These are phyloP conservation scores for Calonectria naviculata DNA, from an alignment of 2,329 filamentous ascomycete genomes.

Conservation along the genomic window DNA sequence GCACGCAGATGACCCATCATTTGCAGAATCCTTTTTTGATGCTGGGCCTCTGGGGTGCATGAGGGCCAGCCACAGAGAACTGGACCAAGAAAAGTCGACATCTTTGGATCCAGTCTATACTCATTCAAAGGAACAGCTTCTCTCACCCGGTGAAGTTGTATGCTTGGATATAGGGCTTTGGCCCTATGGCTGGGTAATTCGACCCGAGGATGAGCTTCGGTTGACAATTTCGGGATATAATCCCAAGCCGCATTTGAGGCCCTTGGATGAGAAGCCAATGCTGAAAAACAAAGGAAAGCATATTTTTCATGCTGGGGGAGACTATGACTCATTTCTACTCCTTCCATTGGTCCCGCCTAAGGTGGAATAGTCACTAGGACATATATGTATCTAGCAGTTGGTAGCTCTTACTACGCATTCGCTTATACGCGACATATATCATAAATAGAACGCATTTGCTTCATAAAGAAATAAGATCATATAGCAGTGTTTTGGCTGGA, in stretches of 20 bases:
- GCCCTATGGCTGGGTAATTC: neutral
- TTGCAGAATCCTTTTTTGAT: neutral
- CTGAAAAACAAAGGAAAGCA: neutral
- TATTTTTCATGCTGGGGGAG: neutral
- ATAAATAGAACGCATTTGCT: too few relatives aligned
- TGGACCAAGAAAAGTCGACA: neutral
- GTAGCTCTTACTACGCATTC: too few relatives aligned
- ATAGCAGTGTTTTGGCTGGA: too few relatives aligned
- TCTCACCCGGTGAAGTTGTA: neutral
- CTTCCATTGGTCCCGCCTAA: neutral
- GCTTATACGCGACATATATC: too few relatives aligned
- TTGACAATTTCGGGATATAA: neutral
- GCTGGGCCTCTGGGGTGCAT: neutral
- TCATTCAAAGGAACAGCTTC: neutral
- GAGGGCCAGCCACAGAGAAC: neutral
- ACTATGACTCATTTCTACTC: neutral
- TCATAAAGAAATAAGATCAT: too few relatives aligned
- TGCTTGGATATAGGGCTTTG: neutral
- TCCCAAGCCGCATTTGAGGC: neutral
- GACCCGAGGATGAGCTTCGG: neutral
- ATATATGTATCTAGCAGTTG: neutral
- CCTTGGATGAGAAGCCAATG: neutral
- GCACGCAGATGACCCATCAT: neutral
- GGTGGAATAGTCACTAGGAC: neutral
- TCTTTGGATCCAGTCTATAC: neutral